A percentile compares a stretch with the other conserved stretches of the same genome.
Evolutionary conservation across 306 rosid species (phyloP).

Genomic region (Fragaria ananassa): DNA sequence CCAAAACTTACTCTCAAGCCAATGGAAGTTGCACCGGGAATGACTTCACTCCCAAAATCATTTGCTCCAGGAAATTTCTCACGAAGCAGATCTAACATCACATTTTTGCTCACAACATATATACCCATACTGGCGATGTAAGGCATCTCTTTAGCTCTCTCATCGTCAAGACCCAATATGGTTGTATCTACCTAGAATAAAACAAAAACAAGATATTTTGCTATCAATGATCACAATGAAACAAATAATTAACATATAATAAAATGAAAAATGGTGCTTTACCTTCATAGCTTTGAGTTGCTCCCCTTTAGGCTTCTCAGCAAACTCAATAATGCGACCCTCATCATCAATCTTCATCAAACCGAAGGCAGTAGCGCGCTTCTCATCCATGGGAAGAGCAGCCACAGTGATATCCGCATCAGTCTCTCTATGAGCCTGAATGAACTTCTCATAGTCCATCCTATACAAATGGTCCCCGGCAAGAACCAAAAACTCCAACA

Average conservation of each 20-base stretch:
- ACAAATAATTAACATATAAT: background rate
- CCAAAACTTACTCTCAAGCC: conserved; percentile 76
- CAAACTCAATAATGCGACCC: conserved; percentile 86
- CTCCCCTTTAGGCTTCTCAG: conserved; percentile 96
- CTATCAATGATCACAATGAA: background rate
- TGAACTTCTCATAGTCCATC: conserved; percentile 94
- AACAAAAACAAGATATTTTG: conserved; percentile 9
- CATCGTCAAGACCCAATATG: conserved; percentile 91
- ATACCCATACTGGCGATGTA: conserved; percentile 99
- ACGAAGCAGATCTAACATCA: conserved; percentile 75
- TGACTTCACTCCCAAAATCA: conserved; percentile 98
- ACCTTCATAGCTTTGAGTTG: conserved; percentile 95
- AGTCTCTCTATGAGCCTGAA: conserved; percentile 91
- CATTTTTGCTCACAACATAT: conserved; percentile 92
- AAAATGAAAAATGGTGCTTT: background rate
- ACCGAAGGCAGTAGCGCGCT: conserved; percentile 95
- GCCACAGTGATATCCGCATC: conserved; percentile 99
- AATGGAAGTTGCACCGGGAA: conserved; percentile 94
- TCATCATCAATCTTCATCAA: conserved; percentile 97
- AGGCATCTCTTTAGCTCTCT: conserved; percentile 93
- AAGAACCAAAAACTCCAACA: conserved; percentile 80
- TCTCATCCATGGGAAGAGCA: conserved; percentile 96
- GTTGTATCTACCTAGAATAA: conserved; percentile 85
- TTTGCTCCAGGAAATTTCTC: conserved; percentile 88
- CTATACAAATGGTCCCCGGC: conserved; percentile 95